A percentile compares a stretch with the other conserved stretches of the same genome.
Evolutionary conservation across 2,329 filamentous ascomycete genomes (phyloP).

Genomic region (Trichophyton simii): DNA sequence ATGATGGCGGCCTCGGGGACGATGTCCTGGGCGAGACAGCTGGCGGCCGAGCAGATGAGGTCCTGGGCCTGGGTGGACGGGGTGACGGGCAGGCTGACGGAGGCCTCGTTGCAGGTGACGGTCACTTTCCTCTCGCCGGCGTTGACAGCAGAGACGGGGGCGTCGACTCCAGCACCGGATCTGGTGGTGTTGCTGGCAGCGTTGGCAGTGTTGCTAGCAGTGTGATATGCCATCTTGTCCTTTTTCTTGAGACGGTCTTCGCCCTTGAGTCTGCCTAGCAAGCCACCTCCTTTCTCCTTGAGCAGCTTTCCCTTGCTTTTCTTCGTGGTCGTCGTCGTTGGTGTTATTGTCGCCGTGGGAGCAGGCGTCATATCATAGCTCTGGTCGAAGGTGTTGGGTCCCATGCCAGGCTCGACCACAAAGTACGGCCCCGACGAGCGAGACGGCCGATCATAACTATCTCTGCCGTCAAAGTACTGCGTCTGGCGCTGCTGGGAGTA

Average conservation of each 20-base stretch:
- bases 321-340: not conserved
- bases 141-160: constrained; percentile 69
- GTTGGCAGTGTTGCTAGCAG: no score
- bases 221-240: not conserved
- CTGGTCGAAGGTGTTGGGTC: constrained; percentile 10
- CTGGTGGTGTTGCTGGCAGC: not conserved
- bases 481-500: not conserved
- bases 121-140: constrained; percentile 61
- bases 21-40: constrained; percentile 51
- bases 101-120: constrained; percentile 58
- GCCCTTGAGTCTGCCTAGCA: not conserved
- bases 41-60: constrained; percentile 55
- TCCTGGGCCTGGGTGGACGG: constrained; percentile 63
- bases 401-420: not conserved
- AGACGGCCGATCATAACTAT: not conserved
- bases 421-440: not conserved
- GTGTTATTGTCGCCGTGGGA: not conserved
- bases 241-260: not conserved
- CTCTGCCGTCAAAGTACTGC: not conserved
- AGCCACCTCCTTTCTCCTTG: constrained; percentile 8
- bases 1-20: constrained; percentile 56
- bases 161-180: constrained; percentile 50
- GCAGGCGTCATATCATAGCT: constrained; percentile 8
- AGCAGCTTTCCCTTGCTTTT: constrained; percentile 4
- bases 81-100: constrained; percentile 58